Conservation (phyloP, 345 rosid species). For the Lenwebbia sp. region DNA sequence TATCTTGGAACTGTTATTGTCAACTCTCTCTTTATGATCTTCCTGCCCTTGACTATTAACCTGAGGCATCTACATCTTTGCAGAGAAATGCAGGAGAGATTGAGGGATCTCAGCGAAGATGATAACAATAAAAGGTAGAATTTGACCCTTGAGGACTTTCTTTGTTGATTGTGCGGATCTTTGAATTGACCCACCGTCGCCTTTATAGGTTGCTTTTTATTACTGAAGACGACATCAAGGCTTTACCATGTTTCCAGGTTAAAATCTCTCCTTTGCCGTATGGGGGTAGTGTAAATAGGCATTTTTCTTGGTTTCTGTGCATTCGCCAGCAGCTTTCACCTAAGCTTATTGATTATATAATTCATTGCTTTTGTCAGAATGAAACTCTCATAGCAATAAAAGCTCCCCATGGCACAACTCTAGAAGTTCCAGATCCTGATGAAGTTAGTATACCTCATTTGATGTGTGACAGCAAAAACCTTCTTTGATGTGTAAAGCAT, state of each 20-base stretch:
- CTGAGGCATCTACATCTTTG: constrained; percentile 22
- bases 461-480: not conserved
- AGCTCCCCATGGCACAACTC: constrained; percentile 99
- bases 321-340: not conserved
- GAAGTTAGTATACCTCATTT: constrained; percentile 5
- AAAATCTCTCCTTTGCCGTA: constrained; percentile 1
- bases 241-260: constrained; percentile 88
- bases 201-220: constrained; percentile 78
- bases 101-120: constrained; percentile 83
- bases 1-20: not conserved
- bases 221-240: constrained; percentile 94
- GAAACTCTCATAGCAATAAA: constrained; percentile 91
- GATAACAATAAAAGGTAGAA: constrained; percentile 72
- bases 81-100: constrained; percentile 85
- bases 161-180: not conserved
- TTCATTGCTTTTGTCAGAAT: constrained; percentile 35
- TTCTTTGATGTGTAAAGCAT: not conserved
- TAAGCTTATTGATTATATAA: not conserved
- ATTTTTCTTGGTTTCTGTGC: not conserved
- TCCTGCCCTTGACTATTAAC: not conserved
- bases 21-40: not conserved
- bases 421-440: constrained; percentile 99
- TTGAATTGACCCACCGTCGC: not conserved
- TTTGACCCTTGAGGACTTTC: not conserved
- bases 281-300: not conserved